Evolutionary conservation across 768 basidiomycete species (phyloP).

Genomic region (Xanthoconium stramineum): DNA sequence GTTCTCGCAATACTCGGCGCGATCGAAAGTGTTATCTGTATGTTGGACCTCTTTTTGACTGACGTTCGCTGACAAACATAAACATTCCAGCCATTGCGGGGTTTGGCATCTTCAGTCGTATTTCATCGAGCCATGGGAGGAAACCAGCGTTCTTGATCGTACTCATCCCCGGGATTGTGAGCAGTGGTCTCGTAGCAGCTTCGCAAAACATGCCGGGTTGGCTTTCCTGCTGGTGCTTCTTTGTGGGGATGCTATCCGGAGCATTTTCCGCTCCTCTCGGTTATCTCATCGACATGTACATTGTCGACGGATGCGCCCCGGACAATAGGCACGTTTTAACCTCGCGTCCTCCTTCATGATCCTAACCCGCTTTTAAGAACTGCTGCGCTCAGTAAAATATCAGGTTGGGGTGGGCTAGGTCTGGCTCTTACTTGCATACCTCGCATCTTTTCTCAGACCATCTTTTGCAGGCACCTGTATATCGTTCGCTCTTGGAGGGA

Average conservation of each 20-base stretch:
- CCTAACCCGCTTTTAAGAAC: slow-evolving; percentile 22
- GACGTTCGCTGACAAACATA: neutral
- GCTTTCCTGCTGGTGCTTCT: slow-evolving; percentile 15
- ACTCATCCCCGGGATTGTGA: slow-evolving; percentile 6
- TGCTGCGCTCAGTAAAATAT: slow-evolving; percentile 21
- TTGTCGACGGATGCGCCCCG: slow-evolving; percentile 22
- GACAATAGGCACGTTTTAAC: slow-evolving; percentile 24
- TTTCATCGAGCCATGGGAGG: slow-evolving; percentile 28
- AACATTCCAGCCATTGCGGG: slow-evolving; percentile 19
- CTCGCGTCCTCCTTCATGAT: neutral
- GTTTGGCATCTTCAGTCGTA: slow-evolving; percentile 21
- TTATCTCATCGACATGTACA: too few species aligned
- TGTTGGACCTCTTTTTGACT: neutral
- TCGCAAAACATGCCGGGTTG: slow-evolving; percentile 16
- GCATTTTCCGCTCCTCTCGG: slow-evolving; percentile 5
- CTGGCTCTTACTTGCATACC: neutral
- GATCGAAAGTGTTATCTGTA: slow-evolving; percentile 20
- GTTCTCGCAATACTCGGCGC: slow-evolving; percentile 13
- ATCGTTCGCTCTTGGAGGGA: slow-evolving; percentile 30
- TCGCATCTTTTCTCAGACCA: neutral
- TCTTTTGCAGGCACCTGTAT: slow-evolving; percentile 20
- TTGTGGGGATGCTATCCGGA: slow-evolving; percentile 17
- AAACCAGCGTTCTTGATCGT: slow-evolving; percentile 19
- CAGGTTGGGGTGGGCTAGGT: slow-evolving; percentile 31
- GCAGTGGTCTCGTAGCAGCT: slow-evolving; percentile 13